Base-by-base conservation (phyloP, 1,284 basidiomycete species). In the Hypsizygus ulmarius region DNA sequence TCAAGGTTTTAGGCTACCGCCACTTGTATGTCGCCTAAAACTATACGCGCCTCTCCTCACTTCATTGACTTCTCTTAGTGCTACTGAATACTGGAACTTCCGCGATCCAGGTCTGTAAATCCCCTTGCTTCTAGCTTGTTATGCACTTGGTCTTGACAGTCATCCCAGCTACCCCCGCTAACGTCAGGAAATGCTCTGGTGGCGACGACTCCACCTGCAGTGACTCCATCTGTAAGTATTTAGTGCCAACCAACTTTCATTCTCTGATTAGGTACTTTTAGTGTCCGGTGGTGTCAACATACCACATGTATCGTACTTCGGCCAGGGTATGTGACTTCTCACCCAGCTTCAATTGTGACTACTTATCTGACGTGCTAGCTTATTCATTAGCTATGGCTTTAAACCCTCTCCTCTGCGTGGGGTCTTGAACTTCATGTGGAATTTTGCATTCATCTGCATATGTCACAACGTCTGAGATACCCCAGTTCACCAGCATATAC, bases 61-160 rank as follows among this genome's bases (percentile, higher is more conserved):
- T 41, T 21, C 35, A 42, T 19, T 40, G 36, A 18, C 33, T 18
- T 35, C 33, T 15, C 37, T 28, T 41, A 77, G 73, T 45, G 72
- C 59, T 10, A 66, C 67, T 1, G 71, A 76, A 53, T 77, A 70
- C 53, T 77, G 74, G 75, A 65, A 74, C 37, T 72, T 68, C 50
- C 30, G 56, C 19, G 73, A 77, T 16, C 64, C 56, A 27, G 53
- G 62, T 62, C 36, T 14, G 49, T 41, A 39, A 1, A 18, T 28
- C 16, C 28, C 9, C 18, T 8, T 36, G n/a, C 3, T 28, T 39
- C 12, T 34, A 25, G 16, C 11, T 32, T n/a, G 45, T 29, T 25
- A 16, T 15, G 7, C 16, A 19, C 8, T 11, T 14, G 10, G 16
- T 25, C 8, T 7, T 25, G 21, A 25, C 21, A 25, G 21, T 25